Base-by-base conservation (phyloP, 164 flowering plant genomes). In the Vitis rupestris region DNA sequence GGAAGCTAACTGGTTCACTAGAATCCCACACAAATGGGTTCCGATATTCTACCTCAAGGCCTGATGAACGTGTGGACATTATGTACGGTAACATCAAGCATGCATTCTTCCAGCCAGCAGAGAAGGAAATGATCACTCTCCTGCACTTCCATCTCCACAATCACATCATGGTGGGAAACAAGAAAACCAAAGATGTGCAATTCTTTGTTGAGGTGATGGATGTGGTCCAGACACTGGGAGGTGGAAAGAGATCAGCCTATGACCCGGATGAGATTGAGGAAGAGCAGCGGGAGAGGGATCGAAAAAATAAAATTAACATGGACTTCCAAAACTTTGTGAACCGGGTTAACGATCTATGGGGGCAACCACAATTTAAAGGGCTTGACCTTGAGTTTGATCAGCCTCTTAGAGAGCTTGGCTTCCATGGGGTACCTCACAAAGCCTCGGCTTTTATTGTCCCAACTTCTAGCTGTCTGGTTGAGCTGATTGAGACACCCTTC, bases 181-280 rank as follows among this genome's bases (percentile, higher is more conserved):
- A 82, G 79, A 89, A 89, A 74, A 90, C 93, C 19, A 90, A 92
- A 72, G 96, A 92, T 72, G 91, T 88, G 10, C 96, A 90, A 68
- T 90, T 92, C 68, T 88, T 82, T 75, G 86, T 86, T 69, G 94
- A 93, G 75, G 98, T 93, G 68, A 93, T 91, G 94, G 98, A 90
- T 73, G 82, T 82, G 68, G 98, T 93, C 3, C 97, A 91, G 78
- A 89, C 88, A 8, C 52, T 90, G 13, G 94, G 94, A 13, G 93
- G 94, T 56, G 87, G 90, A 31, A 89, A 70, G 71, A 81, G 98
- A 60, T 93, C 94, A 59, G 86, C 91, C 15, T 79, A 93, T 81
- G 98, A 93, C 66, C 97, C 92, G 0, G 94, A 89, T 80, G 97
- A 90, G 80, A 86, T 89, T 23, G 98, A 90, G 74, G 97, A 89